Evolutionary conservation across 495 filamentous ascomycete species (phyloP).

Genomic region (Penicillium pancosmium): DNA sequence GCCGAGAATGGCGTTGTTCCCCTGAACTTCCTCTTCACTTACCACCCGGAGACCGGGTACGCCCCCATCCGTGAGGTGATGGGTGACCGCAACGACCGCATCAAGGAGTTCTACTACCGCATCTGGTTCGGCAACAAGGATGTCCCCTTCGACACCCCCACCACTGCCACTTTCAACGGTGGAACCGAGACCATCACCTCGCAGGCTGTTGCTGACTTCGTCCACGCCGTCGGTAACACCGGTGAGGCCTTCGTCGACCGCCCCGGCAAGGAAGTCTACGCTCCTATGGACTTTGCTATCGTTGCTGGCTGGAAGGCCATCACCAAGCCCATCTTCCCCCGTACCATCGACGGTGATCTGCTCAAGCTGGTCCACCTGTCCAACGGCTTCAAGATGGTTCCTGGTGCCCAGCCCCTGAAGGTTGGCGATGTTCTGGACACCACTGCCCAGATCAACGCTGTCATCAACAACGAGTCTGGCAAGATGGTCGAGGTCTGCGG

Average conservation of each 20-base stretch:
- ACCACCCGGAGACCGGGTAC: constrained; percentile 91
- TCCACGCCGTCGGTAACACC: constrained; percentile 96
- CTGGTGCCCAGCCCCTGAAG: constrained; percentile 90
- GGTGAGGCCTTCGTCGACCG: constrained; percentile 98
- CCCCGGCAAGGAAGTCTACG: constrained; percentile 90
- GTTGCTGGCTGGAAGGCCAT: constrained; percentile 99
- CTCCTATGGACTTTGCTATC: constrained; percentile 99
- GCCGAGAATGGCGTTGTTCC: constrained; percentile 76
- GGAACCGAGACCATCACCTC: constrained; percentile 82
- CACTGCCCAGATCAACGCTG: constrained; percentile 93
- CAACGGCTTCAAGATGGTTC: constrained; percentile 97
- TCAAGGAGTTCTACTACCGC: constrained; percentile 97
- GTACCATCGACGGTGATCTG: constrained; percentile 90
- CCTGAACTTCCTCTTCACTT: constrained; percentile 82
- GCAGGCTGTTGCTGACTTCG: constrained; percentile 95
- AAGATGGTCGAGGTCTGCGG: constrained; percentile 99
- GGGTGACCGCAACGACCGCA: constrained; percentile 89
- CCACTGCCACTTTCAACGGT: constrained; percentile 86
- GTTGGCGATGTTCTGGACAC: constrained; percentile 92
- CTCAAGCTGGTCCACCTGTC: constrained; percentile 94
- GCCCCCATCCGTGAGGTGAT: constrained; percentile 95
- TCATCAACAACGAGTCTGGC: constrained; percentile 96
- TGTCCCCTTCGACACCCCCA: constrained; percentile 79
- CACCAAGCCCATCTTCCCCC: constrained; percentile 96
- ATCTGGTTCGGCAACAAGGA: constrained; percentile 89